A percentile compares a stretch with the other conserved stretches of the same genome.
Conservation (phyloP, 768 basidiomycete species). For the Tylopilus sp. region DNA sequence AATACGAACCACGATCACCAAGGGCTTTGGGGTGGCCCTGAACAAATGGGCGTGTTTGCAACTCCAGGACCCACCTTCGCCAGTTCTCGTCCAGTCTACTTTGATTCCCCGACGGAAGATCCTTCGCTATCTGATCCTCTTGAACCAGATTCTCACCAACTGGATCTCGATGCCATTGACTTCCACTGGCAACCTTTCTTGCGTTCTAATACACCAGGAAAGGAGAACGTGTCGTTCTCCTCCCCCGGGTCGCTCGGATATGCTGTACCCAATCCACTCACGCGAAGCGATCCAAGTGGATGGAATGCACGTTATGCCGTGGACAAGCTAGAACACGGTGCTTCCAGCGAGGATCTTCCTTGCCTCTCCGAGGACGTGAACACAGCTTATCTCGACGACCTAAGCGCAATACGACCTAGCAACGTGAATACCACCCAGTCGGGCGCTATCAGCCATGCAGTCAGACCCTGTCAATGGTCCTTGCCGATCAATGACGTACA, state of each 20-base stretch:
- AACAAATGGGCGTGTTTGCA: conserved; percentile 31
- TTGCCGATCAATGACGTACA: conserved; percentile 16
- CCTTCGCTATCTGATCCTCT: conserved; percentile 40
- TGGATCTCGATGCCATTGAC: conserved; percentile 42
- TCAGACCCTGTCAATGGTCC: not conserved
- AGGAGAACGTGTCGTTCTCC: not conserved
- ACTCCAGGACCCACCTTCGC: conserved; percentile 46
- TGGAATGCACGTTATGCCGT: conserved; percentile 9
- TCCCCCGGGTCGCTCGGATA: not conserved
- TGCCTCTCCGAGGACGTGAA: conserved; percentile 6
- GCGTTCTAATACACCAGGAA: conserved; percentile 19
- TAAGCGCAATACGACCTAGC: conserved; percentile 5
- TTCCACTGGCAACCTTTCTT: conserved; percentile 58
- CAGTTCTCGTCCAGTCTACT: conserved; percentile 38
- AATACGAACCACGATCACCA: conserved; percentile 1
- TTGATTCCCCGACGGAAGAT: conserved; percentile 52
- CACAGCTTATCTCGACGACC: conserved; percentile 5
- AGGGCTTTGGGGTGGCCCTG: not conserved
- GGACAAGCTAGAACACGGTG: conserved; percentile 6
- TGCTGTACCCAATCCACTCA: conserved; percentile 2
- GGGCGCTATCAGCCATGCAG: not conserved
- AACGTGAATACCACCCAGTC: conserved; percentile 2
- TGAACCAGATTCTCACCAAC: conserved; percentile 32
- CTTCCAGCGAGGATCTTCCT: conserved; percentile 13
- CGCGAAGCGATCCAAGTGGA: conserved; percentile 16